Base-by-base conservation (phyloP, 352 stramenopile genomes). In the Pythium plurisporium region DNA sequence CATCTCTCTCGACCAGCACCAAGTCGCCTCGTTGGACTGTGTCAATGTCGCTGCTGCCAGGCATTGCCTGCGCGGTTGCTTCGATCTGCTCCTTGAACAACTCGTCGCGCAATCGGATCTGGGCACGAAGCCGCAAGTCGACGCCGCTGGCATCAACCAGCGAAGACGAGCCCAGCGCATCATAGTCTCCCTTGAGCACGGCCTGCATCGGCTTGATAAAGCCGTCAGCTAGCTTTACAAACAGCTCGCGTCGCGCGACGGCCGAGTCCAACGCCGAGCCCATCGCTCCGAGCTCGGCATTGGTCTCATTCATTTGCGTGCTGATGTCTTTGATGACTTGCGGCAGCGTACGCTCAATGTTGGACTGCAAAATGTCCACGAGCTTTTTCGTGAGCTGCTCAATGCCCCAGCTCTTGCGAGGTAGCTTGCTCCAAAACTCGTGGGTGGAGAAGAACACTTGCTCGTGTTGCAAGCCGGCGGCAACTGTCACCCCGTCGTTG, bases 401-500 rank as follows among this genome's bases (percentile, higher is more conserved):
- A 23, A 80, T 67, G 15, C 74, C 72, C 69, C 76, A 75, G 36
- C 69, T 50, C 36, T 67, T 34, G 1, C 20, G 30, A 10, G 65
- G 55, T 22, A 87, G 48, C 2, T n/a, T 31, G 4, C 58, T 27
- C 76, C 76, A 84, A 45, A 74, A 77, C 29, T 73, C 50, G 55
- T 86, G 76, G n/a, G 67, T 45, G 17, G 41, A 9, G 44, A 83
- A 83, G 34, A 89, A 96, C 26, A 56, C 43, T 23, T 73, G 43
- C 71, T 96, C 87, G 14, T 76, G 65, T 10, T 57, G 34, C 4
- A 79, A 26, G 0, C 74, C 79, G 22, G 87, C 59, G 14, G 82
- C 57, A 22, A 96, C 81, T 8, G 59, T 80, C 29, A 81, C 65
- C 7, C 72, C 67, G 11, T 77, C 68, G 36, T 74, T 69, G 49